Base-by-base conservation (phyloP, 176 grass and related monocot genomes). In the Ensete glaucum region DNA sequence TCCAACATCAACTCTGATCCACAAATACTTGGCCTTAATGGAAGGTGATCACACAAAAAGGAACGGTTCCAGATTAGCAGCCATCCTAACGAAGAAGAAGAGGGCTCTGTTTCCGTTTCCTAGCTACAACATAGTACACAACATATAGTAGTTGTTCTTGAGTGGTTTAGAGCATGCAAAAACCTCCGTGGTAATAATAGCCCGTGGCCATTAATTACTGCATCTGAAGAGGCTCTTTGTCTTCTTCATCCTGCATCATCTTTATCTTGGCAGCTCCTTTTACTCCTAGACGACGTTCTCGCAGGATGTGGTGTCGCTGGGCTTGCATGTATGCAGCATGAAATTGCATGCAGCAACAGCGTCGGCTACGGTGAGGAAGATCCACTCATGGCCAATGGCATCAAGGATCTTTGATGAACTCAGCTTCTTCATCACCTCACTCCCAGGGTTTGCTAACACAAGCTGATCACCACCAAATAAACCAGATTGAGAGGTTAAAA, bases 341-440 rank as follows among this genome's bases (percentile, higher is more conserved):
- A 49, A 70, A 19, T 52, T 25, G 16, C 67, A 70, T 14, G 48
- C 34, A 13, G 67, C 67, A 16, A 70, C 67, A 2, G 67, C 67
- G 17, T 70, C 67, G 1, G 67, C 67, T 6, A 75, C 54, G 9
- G 73, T 75, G 2, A 75, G 54, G 12, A 75, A 75, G 26, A 75
- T 75, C 54, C 73, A 75, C n/a, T 75, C 73, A n/a, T 60, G 52
- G 13, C 73, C 73, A 11, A 75, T 75, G 26, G 25, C 19, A 48
- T 59, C 73, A n/a, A 75, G 73, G 54, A 48, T 43, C 73, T 75
- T 75, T 43, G 73, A 75, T 34, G 53, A 34, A 13, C 59, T 12
- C 26, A 75, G 54, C 73, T 75, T 75, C 73, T 75, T 75, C 73
- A 75, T 60, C 29, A 75, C 24, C 54, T 75, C 73, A 59, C 54